Conservation (phyloP, 306 rosid genomes). For the Fragaria iinumae region DNA sequence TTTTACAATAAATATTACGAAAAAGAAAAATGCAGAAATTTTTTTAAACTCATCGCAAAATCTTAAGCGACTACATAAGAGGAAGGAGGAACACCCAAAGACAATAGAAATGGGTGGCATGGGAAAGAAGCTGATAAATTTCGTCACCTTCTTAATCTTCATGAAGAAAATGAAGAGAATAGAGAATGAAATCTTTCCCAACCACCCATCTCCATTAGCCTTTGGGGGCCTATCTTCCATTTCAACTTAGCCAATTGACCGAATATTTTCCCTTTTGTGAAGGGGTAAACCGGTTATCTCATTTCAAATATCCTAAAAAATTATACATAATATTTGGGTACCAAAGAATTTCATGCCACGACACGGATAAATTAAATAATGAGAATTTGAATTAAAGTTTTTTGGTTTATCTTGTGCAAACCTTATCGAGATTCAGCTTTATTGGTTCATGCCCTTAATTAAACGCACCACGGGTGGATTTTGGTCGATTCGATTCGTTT, state of each 20-base stretch:
- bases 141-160: neutral
- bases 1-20: neutral
- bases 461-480: too few species aligned
- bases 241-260: slow-evolving; percentile 14
- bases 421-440: too few species aligned
- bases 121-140: slow-evolving; percentile 8
- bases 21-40: neutral
- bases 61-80: neutral
- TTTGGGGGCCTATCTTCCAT: slow-evolving; percentile 20
- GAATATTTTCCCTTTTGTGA: too few species aligned
- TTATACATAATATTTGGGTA: too few species aligned
- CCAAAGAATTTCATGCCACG: too few species aligned
- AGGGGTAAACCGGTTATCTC: too few species aligned
- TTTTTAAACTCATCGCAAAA: neutral
- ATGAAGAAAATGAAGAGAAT: neutral
- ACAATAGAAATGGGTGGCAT: slow-evolving; percentile 28
- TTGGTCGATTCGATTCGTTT: too few species aligned
- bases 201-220: slow-evolving; percentile 22
- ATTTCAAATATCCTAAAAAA: too few species aligned
- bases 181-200: neutral
- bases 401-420: too few species aligned
- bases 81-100: slow-evolving; percentile 19
- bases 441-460: too few species aligned
- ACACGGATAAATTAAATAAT: too few species aligned
- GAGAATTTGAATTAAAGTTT: too few species aligned